Evolutionary conservation across 2,329 filamentous ascomycete species (phyloP).

Genomic region (Dendryphion nanum): DNA sequence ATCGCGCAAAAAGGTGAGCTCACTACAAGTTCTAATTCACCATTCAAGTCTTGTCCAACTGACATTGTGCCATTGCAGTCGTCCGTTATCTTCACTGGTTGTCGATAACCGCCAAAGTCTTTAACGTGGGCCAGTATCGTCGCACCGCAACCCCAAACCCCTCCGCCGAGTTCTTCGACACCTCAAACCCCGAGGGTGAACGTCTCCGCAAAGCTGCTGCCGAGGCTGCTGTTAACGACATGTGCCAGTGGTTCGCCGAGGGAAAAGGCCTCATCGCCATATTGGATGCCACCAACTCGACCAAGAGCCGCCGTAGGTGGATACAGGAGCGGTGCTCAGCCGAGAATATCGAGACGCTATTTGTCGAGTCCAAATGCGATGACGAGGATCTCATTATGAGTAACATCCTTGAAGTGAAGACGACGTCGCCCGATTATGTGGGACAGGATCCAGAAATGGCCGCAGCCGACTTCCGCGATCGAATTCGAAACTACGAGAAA

Average conservation of each 20-base stretch:
- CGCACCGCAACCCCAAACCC: conserved; percentile 87
- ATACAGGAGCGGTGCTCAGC: conserved; percentile 75
- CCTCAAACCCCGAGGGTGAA: conserved; percentile 84
- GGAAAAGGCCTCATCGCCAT: conserved; percentile 83
- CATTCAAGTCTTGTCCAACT: too few relatives aligned
- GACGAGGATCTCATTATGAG: conserved; percentile 95
- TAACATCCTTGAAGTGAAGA: conserved; percentile 97
- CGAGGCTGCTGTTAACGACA: conserved; percentile 87
- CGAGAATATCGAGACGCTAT: conserved; percentile 83
- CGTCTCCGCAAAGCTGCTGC: conserved; percentile 83
- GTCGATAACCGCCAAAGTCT: conserved; percentile 87
- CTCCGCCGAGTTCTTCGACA: conserved; percentile 93
- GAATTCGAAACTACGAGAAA: conserved; percentile 96
- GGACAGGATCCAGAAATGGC: conserved; percentile 92
- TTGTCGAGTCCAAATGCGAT: conserved; percentile 96
- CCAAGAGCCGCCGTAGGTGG: conserved; percentile 85
- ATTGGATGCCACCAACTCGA: conserved; percentile 95
- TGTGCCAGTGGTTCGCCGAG: conserved; percentile 86
- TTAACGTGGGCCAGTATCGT: conserved; percentile 97
- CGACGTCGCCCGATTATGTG: conserved; percentile 89
- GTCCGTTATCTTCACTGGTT: conserved; percentile 91
- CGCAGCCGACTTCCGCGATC: conserved; percentile 86
- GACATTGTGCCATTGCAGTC: too few relatives aligned
- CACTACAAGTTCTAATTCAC: too few relatives aligned
- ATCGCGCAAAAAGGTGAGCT: conserved; percentile 90